Percentiles rank a stretch among this genome's conserved stretches.
Evolutionary conservation across 345 rosid species (phyloP).

Genomic region (Salix udensis): DNA sequence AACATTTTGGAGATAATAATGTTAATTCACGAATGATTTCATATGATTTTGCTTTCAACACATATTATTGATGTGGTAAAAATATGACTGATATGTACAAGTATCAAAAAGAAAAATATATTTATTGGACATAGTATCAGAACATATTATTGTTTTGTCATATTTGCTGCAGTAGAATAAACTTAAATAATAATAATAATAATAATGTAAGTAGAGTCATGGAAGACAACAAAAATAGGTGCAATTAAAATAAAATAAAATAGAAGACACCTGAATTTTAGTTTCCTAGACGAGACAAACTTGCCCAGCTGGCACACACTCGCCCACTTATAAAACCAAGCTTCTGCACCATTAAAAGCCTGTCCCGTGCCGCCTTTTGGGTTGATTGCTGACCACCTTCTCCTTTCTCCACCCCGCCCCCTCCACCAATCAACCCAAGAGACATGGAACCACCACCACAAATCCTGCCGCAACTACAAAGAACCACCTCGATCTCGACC

Average conservation of each 20-base stretch:
- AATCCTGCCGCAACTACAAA: slow-evolving; percentile 2
- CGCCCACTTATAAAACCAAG: not conserved
- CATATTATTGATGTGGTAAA: no score
- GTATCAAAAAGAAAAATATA: no score
- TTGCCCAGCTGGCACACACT: not conserved
- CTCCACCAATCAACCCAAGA: not conserved
- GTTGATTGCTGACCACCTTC: not conserved
- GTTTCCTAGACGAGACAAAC: not conserved
- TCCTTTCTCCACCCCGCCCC: not conserved
- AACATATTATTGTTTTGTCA: no score
- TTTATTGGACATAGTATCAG: no score
- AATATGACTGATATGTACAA: no score
- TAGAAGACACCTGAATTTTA: not conserved
- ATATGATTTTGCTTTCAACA: no score
- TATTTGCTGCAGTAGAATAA: no score
- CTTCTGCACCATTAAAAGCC: not conserved
- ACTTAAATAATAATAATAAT: no score
- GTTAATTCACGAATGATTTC: no score
- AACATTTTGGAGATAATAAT: no score
- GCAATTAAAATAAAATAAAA: not conserved
- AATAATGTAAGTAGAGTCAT: not conserved
- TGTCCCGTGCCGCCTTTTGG: not conserved
- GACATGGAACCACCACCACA: slow-evolving; percentile 17
- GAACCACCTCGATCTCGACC: slow-evolving; percentile 16
- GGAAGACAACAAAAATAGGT: not conserved